Percentiles rank a stretch among this genome's conserved stretches.
Conservation (phyloP, 2,329 filamentous ascomycete genomes). For the Dendrostoma leiphaemia region DNA sequence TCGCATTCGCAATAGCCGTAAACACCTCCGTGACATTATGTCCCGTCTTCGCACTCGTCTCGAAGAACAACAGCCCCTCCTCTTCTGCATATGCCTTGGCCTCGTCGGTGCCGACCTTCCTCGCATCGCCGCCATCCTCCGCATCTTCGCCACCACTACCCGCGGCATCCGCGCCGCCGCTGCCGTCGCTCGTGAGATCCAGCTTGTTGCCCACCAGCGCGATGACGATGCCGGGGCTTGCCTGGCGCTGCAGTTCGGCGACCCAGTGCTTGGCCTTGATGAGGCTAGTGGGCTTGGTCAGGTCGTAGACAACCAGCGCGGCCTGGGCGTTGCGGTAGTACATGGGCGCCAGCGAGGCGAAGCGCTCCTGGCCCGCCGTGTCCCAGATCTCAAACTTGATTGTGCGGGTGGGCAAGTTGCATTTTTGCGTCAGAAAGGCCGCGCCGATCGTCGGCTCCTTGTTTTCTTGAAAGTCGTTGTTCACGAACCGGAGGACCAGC, state of each 20-base stretch:
- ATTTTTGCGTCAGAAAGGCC: constrained; percentile 98
- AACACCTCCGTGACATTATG: constrained; percentile 95
- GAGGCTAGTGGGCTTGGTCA: constrained; percentile 93
- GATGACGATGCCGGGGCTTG: constrained; percentile 94
- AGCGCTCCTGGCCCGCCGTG: constrained; percentile 95
- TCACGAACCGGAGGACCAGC: constrained; percentile 95
- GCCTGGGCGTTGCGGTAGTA: constrained; percentile 99
- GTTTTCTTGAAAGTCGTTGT: constrained; percentile 99
- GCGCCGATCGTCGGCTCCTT: constrained; percentile 99
- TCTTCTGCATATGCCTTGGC: constrained; percentile 93
- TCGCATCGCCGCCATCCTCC: constrained; percentile 67
- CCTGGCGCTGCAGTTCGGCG: constrained; percentile 93
- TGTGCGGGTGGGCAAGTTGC: constrained; percentile 87
- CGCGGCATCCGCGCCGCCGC: constrained; percentile 43
- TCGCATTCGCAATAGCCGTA: constrained; percentile 95
- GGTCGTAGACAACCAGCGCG: constrained; percentile 96
- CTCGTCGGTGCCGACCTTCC: constrained; percentile 88
- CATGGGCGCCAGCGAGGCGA: constrained; percentile 95
- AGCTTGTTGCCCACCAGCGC: constrained; percentile 96
- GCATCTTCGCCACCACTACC: constrained; percentile 50
- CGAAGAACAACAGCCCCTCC: constrained; percentile 91
- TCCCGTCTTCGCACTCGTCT: constrained; percentile 96
- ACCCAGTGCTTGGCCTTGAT: constrained; percentile 99
- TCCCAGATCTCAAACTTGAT: constrained; percentile 98
- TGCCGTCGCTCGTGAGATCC: constrained; percentile 71